Percentiles rank a stretch among this genome's conserved stretches.
Evolutionary conservation across 169 alveolate species (phyloP).

Genomic region (Plasmodium relictum): DNA sequence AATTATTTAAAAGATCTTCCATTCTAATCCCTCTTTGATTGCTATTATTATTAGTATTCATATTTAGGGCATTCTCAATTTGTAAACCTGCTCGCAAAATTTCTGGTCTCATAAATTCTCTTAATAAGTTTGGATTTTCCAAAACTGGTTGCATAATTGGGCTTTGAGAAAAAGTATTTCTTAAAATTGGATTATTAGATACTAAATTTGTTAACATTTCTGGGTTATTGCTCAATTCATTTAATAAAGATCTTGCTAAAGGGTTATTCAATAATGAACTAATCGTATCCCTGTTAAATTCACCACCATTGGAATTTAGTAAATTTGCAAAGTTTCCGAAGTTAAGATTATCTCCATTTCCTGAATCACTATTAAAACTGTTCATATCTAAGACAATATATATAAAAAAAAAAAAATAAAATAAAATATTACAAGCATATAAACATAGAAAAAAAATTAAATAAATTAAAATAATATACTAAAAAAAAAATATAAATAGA

Average conservation of each 20-base stretch:
- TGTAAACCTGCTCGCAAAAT: slow-evolving; percentile 88
- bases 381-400: slow-evolving; percentile 6
- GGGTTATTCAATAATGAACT: slow-evolving; percentile 64
- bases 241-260: slow-evolving; percentile 61
- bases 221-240: slow-evolving; percentile 71
- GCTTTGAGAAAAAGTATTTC: slow-evolving; percentile 84
- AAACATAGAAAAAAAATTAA: background rate
- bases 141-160: slow-evolving; percentile 89
- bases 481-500: background rate
- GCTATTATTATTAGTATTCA: slow-evolving; percentile 28
- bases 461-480: no score
- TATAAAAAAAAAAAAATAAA: no score
- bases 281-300: slow-evolving; percentile 55
- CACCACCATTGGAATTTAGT: slow-evolving; percentile 67
- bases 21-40: slow-evolving; percentile 37
- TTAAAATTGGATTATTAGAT: slow-evolving; percentile 78
- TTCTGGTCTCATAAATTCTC: slow-evolving; percentile 89
- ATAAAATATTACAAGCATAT: background rate
- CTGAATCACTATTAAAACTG: slow-evolving; percentile 20
- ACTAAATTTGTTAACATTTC: slow-evolving; percentile 73
- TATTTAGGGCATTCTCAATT: slow-evolving; percentile 83
- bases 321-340: slow-evolving; percentile 51
- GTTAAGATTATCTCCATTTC: slow-evolving; percentile 35
- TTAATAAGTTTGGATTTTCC: slow-evolving; percentile 90
- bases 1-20: slow-evolving; percentile 64